A percentile compares a stretch with the other conserved stretches of the same genome.
Conservation (phyloP, 257 asterid genomes). For the Solanum paucissectum region DNA sequence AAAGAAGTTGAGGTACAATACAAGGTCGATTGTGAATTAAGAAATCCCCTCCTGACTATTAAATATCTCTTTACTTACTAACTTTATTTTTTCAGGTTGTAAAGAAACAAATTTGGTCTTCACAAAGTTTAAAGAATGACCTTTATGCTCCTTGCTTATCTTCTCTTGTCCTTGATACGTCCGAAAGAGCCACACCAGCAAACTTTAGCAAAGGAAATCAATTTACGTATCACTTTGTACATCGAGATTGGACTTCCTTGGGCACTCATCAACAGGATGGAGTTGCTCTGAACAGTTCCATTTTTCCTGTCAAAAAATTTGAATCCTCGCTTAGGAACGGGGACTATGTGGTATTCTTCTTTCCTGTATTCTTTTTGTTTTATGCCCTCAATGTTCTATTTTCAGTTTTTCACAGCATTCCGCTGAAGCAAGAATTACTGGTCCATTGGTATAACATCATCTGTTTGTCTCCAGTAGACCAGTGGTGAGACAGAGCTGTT, state of each 20-base stretch:
- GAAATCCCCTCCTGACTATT: background rate
- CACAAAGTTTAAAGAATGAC: slow-evolving; percentile 38
- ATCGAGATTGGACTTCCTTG: slow-evolving; percentile 20
- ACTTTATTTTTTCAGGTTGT: slow-evolving; percentile 29
- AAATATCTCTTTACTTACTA: background rate
- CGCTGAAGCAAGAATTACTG: background rate
- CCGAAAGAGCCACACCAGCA: slow-evolving; percentile 26
- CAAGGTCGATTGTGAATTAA: background rate
- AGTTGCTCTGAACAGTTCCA: slow-evolving; percentile 25
- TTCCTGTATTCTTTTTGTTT: slow-evolving; percentile 1
- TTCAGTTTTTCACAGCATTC: background rate
- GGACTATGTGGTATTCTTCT: slow-evolving; percentile 75
- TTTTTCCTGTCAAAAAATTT: slow-evolving; percentile 19
- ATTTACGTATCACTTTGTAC: slow-evolving; percentile 59
- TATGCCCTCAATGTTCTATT: background rate
- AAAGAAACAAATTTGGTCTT: slow-evolving; percentile 53
- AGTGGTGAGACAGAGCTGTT: background rate
- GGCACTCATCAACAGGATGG: slow-evolving; percentile 17
- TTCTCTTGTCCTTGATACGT: slow-evolving; percentile 54
- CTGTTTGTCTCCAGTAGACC: background rate
- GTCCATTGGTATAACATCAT: background rate
- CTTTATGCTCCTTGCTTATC: slow-evolving; percentile 29
- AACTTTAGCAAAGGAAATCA: slow-evolving; percentile 26
- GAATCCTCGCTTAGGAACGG: slow-evolving; percentile 47
- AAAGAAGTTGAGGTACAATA: slow-evolving; percentile 61